phyloP scores from a whole-genome alignment of 1,139 yeast species.

The Pichia cactophila region DNA sequence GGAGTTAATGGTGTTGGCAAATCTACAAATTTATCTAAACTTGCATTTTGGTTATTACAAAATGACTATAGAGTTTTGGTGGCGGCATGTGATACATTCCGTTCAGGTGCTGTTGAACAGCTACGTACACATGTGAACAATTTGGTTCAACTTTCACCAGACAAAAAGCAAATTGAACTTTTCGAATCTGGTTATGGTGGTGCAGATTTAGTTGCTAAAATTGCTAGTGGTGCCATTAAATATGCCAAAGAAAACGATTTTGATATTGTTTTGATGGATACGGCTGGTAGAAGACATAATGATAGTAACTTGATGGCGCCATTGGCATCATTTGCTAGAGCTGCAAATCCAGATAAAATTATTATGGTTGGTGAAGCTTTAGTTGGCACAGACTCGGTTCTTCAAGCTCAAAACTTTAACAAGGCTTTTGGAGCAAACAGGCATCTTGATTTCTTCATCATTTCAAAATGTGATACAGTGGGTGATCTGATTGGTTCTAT shows the following conservation, averaged over 20 bases:
- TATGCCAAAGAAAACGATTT: slow-evolving; percentile 58
- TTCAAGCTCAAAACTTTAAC: slow-evolving; percentile 89
- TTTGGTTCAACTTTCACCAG: slow-evolving; percentile 47
- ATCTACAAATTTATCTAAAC: slow-evolving; percentile 87
- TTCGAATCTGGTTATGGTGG: slow-evolving; percentile 97
- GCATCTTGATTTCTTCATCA: slow-evolving; percentile 80
- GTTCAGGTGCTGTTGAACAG: slow-evolving; percentile 98
- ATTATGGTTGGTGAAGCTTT: slow-evolving; percentile 98
- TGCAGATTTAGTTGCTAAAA: slow-evolving; percentile 83
- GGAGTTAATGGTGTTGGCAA: slow-evolving; percentile 99
- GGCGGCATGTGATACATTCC: slow-evolving; percentile 96
- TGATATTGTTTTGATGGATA: slow-evolving; percentile 88
- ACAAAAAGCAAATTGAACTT: slow-evolving; percentile 59
- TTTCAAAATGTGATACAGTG: slow-evolving; percentile 94
- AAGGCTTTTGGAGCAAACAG: slow-evolving; percentile 85
- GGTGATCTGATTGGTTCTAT: slow-evolving; percentile 95
- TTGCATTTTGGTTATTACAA: slow-evolving; percentile 92
- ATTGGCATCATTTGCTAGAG: slow-evolving; percentile 87
- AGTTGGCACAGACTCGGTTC: slow-evolving; percentile 95
- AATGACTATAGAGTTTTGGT: slow-evolving; percentile 80
- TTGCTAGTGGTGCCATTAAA: slow-evolving; percentile 90
- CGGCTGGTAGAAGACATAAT: slow-evolving; percentile 96
- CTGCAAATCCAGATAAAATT: slow-evolving; percentile 91
- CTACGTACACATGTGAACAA: slow-evolving; percentile 88
- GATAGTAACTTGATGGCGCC: slow-evolving; percentile 96